Percentiles rank a stretch among this genome's conserved stretches.
Evolutionary conservation across 495 filamentous ascomycete genomes (phyloP).

Genomic region (Penicillium maclennaniae): DNA sequence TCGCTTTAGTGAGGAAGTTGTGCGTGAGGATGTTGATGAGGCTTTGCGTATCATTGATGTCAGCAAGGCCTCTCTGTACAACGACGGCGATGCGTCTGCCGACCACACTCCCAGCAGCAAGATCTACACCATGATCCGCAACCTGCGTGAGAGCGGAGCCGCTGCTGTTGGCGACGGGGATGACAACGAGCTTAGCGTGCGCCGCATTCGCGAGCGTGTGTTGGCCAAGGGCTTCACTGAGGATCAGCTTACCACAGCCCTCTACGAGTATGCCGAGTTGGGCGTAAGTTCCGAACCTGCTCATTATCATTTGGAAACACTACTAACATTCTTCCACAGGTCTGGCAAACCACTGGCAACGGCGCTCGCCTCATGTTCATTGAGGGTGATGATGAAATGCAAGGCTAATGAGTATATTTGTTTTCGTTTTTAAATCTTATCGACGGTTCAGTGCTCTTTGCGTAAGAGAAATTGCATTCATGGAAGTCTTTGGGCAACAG

Average conservation of each 20-base stretch:
- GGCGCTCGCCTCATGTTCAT: slow-evolving; percentile 84
- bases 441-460: slow-evolving; percentile 11
- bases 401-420: slow-evolving; percentile 27
- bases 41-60: slow-evolving; percentile 87
- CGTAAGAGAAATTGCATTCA: slow-evolving; percentile 24
- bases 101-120: slow-evolving; percentile 80
- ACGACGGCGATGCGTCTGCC: slow-evolving; percentile 53
- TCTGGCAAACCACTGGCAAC: slow-evolving; percentile 91
- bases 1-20: slow-evolving; percentile 76
- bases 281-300: slow-evolving; percentile 63
- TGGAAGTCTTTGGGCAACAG: slow-evolving; percentile 18
- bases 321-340: slow-evolving; percentile 48
- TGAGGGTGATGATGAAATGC: slow-evolving; percentile 57
- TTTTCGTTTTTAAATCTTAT: slow-evolving; percentile 9
- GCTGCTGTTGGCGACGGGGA: slow-evolving; percentile 69
- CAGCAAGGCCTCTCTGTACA: slow-evolving; percentile 80
- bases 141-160: slow-evolving; percentile 76
- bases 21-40: slow-evolving; percentile 92
- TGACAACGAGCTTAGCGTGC: slow-evolving; percentile 75
- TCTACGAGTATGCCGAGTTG: slow-evolving; percentile 84
- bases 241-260: slow-evolving; percentile 77
- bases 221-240: slow-evolving; percentile 95
- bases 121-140: slow-evolving; percentile 90
- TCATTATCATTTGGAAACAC: neutral
- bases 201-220: slow-evolving; percentile 81